Percentiles rank a stretch among this genome's conserved stretches.
phyloP scores from a whole-genome alignment of 805 yeast genomes.

The Diddensiella caesifluorescens region DNA sequence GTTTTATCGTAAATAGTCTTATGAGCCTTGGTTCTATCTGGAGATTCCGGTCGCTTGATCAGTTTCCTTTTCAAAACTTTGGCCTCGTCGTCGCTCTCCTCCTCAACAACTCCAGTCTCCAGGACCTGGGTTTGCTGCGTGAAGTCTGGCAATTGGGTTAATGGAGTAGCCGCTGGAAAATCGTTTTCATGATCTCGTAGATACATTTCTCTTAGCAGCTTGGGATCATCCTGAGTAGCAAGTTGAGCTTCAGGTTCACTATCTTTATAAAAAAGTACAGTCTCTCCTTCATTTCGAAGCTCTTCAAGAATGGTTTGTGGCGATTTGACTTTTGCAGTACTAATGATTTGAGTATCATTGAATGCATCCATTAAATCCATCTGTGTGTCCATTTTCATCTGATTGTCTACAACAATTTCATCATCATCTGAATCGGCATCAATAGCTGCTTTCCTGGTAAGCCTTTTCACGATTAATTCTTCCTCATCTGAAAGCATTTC shows the following conservation, averaged over 20 bases:
- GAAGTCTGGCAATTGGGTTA: conserved; percentile 12
- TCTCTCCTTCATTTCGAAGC: conserved; percentile 6
- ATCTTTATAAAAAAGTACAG: neutral
- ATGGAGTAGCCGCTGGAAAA: conserved; percentile 5
- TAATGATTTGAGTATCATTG: conserved; percentile 10
- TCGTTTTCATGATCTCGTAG: conserved; percentile 3
- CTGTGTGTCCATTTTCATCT: neutral
- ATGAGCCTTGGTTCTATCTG: neutral
- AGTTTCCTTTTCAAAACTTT: neutral
- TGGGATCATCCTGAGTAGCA: conserved; percentile 1
- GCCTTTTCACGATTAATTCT: neutral
- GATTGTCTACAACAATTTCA: neutral
- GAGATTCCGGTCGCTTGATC: neutral
- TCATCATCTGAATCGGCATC: conserved; percentile 11
- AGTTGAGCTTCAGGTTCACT: neutral
- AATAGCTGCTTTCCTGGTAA: neutral
- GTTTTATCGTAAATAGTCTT: conserved; percentile 13
- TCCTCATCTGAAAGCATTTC: conserved; percentile 6
- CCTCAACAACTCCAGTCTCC: neutral
- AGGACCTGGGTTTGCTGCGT: conserved; percentile 4
- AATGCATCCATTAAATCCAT: conserved; percentile 12
- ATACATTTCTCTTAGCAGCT: neutral
- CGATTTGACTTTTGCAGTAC: neutral
- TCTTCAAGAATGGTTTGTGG: conserved; percentile 1
- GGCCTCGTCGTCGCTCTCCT: neutral